Percentiles rank a stretch among this genome's conserved stretches.
These are phyloP conservation scores for Martensiomyces pterosporus DNA, from an alignment of 192 early-diverging fungal genomes.

Conservation along the genomic window DNA sequence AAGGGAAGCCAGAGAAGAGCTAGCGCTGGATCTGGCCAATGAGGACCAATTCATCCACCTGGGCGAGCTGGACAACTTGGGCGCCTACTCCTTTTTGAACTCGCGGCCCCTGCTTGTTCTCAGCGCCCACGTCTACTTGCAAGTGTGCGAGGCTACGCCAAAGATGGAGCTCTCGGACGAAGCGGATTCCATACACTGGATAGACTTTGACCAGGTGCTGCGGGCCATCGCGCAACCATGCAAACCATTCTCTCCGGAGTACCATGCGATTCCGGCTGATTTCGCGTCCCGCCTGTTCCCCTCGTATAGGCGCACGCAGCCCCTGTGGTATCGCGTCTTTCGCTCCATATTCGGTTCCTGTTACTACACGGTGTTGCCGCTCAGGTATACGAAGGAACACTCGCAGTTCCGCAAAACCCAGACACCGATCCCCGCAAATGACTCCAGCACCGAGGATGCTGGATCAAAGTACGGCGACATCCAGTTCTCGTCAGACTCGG, in stretches of 20 bases:
- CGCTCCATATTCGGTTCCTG: constrained; percentile 8
- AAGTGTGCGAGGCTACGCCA: constrained; percentile 10
- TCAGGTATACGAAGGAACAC: constrained; percentile 7
- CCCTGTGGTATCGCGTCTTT: constrained; percentile 23
- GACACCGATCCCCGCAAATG: background rate
- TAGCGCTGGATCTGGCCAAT: constrained; percentile 21
- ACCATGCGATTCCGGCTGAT: constrained; percentile 10
- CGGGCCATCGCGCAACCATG: constrained; percentile 10
- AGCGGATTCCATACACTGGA: constrained; percentile 40
- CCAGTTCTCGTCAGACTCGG: constrained; percentile 17
- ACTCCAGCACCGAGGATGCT: background rate
- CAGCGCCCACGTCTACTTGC: constrained; percentile 36
- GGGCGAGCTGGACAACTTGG: constrained; percentile 26
- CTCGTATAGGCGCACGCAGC: background rate
- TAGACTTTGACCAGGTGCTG: constrained; percentile 22
- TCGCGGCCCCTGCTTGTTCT: constrained; percentile 11
- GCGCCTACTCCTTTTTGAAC: constrained; percentile 7
- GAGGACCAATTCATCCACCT: constrained; percentile 7
- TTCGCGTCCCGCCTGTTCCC: constrained; percentile 17
- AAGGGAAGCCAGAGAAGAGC: constrained; percentile 38
- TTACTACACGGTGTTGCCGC: constrained; percentile 24
- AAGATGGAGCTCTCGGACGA: constrained; percentile 21
- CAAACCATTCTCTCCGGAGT: constrained; percentile 2
- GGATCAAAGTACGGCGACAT: background rate
- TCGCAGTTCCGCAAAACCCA: constrained; percentile 1